Conservation (phyloP, 2,329 filamentous ascomycete species). For the Seiridium cupressi region DNA sequence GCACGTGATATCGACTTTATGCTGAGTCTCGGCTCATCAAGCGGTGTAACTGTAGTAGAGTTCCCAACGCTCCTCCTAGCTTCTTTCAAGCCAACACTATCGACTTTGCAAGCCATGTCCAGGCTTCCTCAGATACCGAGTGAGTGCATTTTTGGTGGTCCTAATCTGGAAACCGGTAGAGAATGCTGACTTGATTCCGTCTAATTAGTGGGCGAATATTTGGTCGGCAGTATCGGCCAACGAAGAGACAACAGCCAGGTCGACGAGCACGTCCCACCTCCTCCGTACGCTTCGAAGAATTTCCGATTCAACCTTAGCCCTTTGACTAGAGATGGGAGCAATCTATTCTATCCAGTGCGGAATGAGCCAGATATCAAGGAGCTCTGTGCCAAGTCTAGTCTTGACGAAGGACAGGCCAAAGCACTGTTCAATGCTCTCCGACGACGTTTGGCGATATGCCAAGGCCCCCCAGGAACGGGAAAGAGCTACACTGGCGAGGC, state of each 20-base stretch:
- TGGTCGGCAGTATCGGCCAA: conserved; percentile 29
- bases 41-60: conserved; percentile 46
- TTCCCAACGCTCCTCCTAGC: conserved; percentile 60
- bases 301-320: background rate
- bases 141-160: no score
- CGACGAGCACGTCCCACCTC: background rate
- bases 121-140: conserved; percentile 40
- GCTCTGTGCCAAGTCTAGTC: conserved; percentile 33
- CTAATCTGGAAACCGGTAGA: no score
- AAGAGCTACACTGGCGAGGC: conserved; percentile 62
- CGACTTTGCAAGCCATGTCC: conserved; percentile 53
- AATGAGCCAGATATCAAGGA: conserved; percentile 13
- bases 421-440: conserved; percentile 54
- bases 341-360: conserved; percentile 19
- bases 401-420: conserved; percentile 50
- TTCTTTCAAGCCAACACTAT: conserved; percentile 56
- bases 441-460: conserved; percentile 57
- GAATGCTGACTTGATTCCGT: no score
- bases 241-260: background rate
- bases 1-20: conserved; percentile 9
- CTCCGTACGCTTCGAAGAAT: background rate
- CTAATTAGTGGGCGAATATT: conserved; percentile 35
- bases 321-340: background rate
- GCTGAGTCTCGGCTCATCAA: background rate
- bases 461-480: conserved; percentile 70